These are phyloP conservation scores for Cadophora sp. DNA, from an alignment of 2,329 filamentous ascomycete species.

Conservation along the genomic window DNA sequence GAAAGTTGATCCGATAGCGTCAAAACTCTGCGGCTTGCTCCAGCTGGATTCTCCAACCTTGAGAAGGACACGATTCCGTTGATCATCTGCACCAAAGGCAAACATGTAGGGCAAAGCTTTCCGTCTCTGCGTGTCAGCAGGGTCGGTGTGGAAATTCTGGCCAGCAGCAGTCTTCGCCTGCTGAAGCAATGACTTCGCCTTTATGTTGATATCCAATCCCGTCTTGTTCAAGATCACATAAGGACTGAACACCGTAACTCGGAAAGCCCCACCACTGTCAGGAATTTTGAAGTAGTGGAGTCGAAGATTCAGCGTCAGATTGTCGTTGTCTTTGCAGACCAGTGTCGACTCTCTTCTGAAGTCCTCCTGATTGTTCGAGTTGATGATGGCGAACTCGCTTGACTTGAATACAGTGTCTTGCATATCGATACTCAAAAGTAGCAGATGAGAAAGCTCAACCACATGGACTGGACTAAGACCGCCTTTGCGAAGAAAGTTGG, in stretches of 20 bases:
- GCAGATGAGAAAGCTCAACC: slow-evolving; percentile 90
- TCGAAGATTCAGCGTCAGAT: slow-evolving; percentile 78
- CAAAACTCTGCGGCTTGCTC: slow-evolving; percentile 98
- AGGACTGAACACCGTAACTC: slow-evolving; percentile 91
- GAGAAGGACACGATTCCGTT: slow-evolving; percentile 86
- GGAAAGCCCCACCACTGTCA: slow-evolving; percentile 93
- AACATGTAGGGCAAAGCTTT: slow-evolving; percentile 95
- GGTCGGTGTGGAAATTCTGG: slow-evolving; percentile 66
- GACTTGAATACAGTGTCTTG: slow-evolving; percentile 94
- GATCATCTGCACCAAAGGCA: slow-evolving; percentile 86
- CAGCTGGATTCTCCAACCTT: slow-evolving; percentile 90
- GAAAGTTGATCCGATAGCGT: slow-evolving; percentile 92
- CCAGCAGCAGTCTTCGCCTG: slow-evolving; percentile 84
- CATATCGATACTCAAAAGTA: slow-evolving; percentile 93
- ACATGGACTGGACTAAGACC: slow-evolving; percentile 97
- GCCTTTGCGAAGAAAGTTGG: slow-evolving; percentile 95
- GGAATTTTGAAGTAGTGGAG: slow-evolving; percentile 92
- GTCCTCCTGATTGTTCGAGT: slow-evolving; percentile 84
- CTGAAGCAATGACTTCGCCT: slow-evolving; percentile 88
- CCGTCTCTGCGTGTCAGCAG: slow-evolving; percentile 59
- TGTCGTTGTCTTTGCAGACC: slow-evolving; percentile 83
- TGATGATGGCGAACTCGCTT: slow-evolving; percentile 97
- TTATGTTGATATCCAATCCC: slow-evolving; percentile 84
- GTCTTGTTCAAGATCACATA: slow-evolving; percentile 97
- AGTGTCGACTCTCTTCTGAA: slow-evolving; percentile 84